Evolutionary conservation across 1,284 basidiomycete species (phyloP).

Genomic region (Apiotrichum montevideense): DNA sequence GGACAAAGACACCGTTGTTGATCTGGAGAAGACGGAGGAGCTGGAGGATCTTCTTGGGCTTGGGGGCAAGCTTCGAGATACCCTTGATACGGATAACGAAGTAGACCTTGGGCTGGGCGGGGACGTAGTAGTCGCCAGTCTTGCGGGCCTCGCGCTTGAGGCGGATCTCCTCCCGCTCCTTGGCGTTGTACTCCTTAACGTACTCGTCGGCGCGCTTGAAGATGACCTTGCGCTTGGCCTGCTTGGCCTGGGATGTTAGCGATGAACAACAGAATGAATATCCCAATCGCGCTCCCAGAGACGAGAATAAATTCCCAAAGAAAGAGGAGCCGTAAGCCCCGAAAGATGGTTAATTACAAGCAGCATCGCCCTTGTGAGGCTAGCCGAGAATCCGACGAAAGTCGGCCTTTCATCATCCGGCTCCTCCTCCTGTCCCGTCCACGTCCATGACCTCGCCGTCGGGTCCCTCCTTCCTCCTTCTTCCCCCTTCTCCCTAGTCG

Average conservation of each 20-base stretch:
- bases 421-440: not conserved
- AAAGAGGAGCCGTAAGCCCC: slow-evolving; percentile 62
- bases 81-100: slow-evolving; percentile 96
- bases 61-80: slow-evolving; percentile 99
- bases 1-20: slow-evolving; percentile 99
- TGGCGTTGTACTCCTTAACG: slow-evolving; percentile 89
- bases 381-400: slow-evolving; percentile 42
- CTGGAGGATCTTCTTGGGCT: slow-evolving; percentile 98
- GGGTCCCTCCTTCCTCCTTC: not conserved
- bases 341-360: slow-evolving; percentile 93
- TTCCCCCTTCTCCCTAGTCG: not conserved
- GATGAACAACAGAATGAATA: not conserved
- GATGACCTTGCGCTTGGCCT: slow-evolving; percentile 91
- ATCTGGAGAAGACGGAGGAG: slow-evolving; percentile 97
- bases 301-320: not conserved
- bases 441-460: not conserved
- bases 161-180: slow-evolving; percentile 95
- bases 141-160: slow-evolving; percentile 88
- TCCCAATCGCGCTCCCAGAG: not conserved
- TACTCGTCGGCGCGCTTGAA: slow-evolving; percentile 99
- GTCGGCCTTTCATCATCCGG: slow-evolving; percentile 70
- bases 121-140: slow-evolving; percentile 94
- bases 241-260: slow-evolving; percentile 59
- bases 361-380: slow-evolving; percentile 57
- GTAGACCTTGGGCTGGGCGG: slow-evolving; percentile 93